Conservation (phyloP, 176 grass and related monocot genomes). For the Avena eriantha region DNA sequence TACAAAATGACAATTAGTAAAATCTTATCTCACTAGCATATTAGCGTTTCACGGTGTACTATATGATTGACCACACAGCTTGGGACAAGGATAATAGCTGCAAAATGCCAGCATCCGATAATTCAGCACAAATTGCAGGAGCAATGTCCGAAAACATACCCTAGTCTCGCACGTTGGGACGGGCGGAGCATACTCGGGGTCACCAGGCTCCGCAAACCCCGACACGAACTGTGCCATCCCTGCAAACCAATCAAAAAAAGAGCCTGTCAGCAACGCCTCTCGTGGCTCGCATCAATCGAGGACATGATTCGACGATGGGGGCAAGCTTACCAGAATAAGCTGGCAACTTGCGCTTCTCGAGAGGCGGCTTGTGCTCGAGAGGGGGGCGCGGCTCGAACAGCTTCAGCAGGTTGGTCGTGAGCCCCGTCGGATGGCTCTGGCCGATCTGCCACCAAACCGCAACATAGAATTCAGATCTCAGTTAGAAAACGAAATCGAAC, state of each 20-base stretch:
- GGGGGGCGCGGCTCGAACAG: constrained; percentile 76
- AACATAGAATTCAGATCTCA: constrained; percentile 1
- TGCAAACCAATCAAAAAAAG: constrained; percentile 31
- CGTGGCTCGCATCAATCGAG: not conserved
- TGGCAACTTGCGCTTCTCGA: constrained; percentile 67
- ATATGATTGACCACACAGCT: constrained; percentile 11
- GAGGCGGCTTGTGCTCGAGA: constrained; percentile 67
- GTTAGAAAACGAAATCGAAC: constrained; percentile 13
- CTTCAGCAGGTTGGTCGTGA: constrained; percentile 79
- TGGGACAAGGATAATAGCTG: not conserved
- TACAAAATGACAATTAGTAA: not conserved
- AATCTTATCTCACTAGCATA: not conserved
- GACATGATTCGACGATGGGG: not conserved
- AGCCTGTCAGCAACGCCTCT: not conserved
- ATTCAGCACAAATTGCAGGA: not conserved
- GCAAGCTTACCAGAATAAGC: constrained; percentile 57
- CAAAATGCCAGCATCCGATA: not conserved
- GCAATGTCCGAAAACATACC: constrained; percentile 39
- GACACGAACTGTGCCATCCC: constrained; percentile 73
- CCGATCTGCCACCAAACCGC: constrained; percentile 59
- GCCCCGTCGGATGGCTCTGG: constrained; percentile 79
- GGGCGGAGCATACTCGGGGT: constrained; percentile 71
- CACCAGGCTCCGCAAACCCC: constrained; percentile 55
- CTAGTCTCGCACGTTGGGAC: constrained; percentile 61
- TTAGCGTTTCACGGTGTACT: not conserved